Base-by-base conservation (phyloP, 176 grass and related monocot species). In the Raddia distichophylla region DNA sequence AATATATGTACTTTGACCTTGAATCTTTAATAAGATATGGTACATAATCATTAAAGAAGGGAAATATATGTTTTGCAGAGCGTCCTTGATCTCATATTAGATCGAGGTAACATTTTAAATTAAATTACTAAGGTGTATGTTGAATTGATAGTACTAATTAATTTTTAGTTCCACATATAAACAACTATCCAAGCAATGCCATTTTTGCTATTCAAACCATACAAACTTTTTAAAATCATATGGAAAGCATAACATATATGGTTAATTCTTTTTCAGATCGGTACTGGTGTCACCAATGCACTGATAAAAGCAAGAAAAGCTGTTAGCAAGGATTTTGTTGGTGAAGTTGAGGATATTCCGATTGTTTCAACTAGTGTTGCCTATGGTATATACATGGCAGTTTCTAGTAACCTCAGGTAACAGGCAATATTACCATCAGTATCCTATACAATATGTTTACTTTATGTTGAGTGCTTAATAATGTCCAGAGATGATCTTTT, bases 371-470 rank as follows among this genome's bases (percentile, higher is more conserved):
- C 95, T 50, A 94, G 92, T 62, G 76, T 93, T 88, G 92, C 90
- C 10, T 98, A 98, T 87, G 95, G 95, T 84, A 79, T 98, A 73
- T 98, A 98, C 88, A 98, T 98, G 95, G 90, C 95, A 22, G 45
- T 94, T 85, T 98, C 95, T 68, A 98, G 95, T 87, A 98, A 98
- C 85, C 90, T 98, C 77, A 92, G 95, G 95, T 97, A 92, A 73
- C 18, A 20, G 50, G 73, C 72, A 58, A 59, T 48, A 43, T 62
- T 45, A 49, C 16, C 57, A 37, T n/a, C 34, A 75, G 47, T 17
- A 6, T 4, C 6, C 27, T 46, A 5, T 71, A 27, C 64, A 3
- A 62, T 75, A 5, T 68, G 15, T 73, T 73, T 54, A 47, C 15
- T 85, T 85, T 78, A 6, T 73, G 56, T 34, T 4, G 51, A 56